Evolutionary conservation across 768 basidiomycete species (phyloP), one percentile per base, ranked within the genome.

Genomic region (Clavaria fumosa): DNA sequence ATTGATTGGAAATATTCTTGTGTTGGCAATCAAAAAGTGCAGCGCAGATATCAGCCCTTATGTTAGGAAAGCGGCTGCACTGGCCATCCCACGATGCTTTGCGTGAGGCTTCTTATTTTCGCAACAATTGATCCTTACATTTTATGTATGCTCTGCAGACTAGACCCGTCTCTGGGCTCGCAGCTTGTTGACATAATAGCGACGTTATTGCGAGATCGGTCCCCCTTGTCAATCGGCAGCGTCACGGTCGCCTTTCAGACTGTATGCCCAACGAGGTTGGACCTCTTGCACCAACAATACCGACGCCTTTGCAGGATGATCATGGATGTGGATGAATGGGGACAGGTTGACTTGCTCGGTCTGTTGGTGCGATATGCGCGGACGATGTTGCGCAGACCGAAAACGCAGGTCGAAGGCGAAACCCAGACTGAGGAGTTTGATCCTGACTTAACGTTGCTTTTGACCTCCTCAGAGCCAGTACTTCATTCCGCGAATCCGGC

Each of bases 281-380:
- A 93, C 50, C 72, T 95, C 9, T 57, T 99, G 1, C 95, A 99
- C 50, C 68, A 69, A 12, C 84, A 95, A 46, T 99, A 84, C 48
- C 67, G 91, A 17, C 73, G 84, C 19, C 61, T 90, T 21, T 95
- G 89, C 51, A 67, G 69, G 30, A 62, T 82, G n/a, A 61, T 97
- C 2, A 67, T 88, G 23, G 90, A 99, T 48, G 77, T 80, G 3
- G 95, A 99, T 48, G 93, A 95, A 53, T 99, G 95, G 95, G 90
- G 89, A 0, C 95, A 96, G 55, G 72, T 81, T 4, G 72, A 78
- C 32, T 55, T 89, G 14, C 64, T 93, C 43, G 69, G 78, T 31
- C 64, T 97, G 10, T 66, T 99, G 22, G 57, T 77, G 39, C 64
- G 83, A 41, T 99, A 99, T 52, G 83, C 73, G 2, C 62, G 91